Evolutionary conservation across 83 land plant genomes (phyloP).

Genomic region (Picea abies): DNA sequence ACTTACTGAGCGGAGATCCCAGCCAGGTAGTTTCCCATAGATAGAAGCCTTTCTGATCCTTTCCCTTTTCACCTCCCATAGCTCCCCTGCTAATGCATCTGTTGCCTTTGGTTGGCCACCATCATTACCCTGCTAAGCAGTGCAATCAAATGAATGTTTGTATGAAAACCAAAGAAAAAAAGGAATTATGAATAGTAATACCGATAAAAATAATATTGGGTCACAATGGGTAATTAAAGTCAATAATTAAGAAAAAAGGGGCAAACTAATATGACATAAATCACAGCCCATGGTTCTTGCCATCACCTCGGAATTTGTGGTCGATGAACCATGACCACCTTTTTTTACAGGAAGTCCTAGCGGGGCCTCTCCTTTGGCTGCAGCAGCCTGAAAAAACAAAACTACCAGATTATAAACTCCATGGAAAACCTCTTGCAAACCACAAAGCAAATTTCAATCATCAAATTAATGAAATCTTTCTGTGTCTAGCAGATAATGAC

Average conservation of each 20-base stretch:
- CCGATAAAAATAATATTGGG: not conserved
- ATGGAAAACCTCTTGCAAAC: too few relatives aligned
- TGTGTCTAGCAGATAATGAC: too few relatives aligned
- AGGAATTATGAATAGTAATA: too few relatives aligned
- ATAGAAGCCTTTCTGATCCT: conserved; percentile 81
- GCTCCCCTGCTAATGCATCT: conserved; percentile 97
- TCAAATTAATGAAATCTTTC: too few relatives aligned
- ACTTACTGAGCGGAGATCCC: conserved; percentile 99
- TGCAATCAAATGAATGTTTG: not conserved
- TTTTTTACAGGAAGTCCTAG: conserved; percentile 94
- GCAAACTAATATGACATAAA: not conserved
- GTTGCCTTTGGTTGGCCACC: conserved; percentile 72
- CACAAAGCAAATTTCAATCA: too few relatives aligned
- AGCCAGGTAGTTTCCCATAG: conserved; percentile 78
- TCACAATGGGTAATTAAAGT: not conserved
- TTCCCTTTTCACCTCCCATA: conserved; percentile 96
- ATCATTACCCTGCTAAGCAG: conserved; percentile 43
- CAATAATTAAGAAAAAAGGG: not conserved
- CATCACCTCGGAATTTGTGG: conserved; percentile 63
- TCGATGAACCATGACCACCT: conserved; percentile 77
- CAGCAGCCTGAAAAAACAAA: conserved; percentile 80
- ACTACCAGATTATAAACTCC: conserved; percentile 1
- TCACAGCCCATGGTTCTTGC: not conserved
- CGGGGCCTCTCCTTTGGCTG: conserved; percentile 98
- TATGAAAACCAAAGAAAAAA: too few relatives aligned